Base-by-base conservation (phyloP, 192 early-diverging fungal species). In the Coemansia sp. region DNA sequence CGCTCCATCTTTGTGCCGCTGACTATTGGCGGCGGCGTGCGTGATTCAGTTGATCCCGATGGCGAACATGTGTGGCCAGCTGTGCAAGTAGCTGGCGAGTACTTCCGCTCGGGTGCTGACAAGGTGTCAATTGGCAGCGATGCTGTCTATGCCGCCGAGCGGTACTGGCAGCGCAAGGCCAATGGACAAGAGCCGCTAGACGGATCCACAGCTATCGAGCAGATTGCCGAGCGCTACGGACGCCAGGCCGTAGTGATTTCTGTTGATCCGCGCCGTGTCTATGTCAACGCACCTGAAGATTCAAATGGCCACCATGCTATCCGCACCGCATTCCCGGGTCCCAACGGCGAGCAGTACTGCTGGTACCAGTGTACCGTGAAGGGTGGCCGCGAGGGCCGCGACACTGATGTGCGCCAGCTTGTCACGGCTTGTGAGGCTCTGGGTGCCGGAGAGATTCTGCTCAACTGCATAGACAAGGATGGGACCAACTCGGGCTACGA, bases 361-460 rank as follows among this genome's bases (percentile, higher is more conserved):
- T 99, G 98, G 98, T 99, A 98, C 72, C 95, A 99, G 72, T 99
- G 98, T 65, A 99, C 96, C 0, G 94, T 99, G 36, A 94, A 92
- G 66, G 98, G 98, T 19, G 98, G 98, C 7, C 86, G 98, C 27
- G 98, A 99, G 80, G 89, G 84, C 4, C 88, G 96, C 44, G 95
- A 98, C 72, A 43, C 95, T 22, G 98, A 99, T 76, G 98, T 98
- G 26, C 71, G 80, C 38, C 95, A 98, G 72, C 81, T 99, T 19
- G 92, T 94, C 14, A 83, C 85, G 12, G 90, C 93, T 0, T 95
- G 93, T 59, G 88, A 95, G 72, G 83, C 83, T 1, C 70, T 99
- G 58, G 98, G 98, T 14, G 95, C 95, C 0, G 98, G 98, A 7
- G 98, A 99, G 74, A 91, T 99, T 40, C 75, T 98, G 69, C 84